These are phyloP conservation scores for Vigna angularis DNA, from an alignment of 306 rosid genomes.

Conservation along the genomic window DNA sequence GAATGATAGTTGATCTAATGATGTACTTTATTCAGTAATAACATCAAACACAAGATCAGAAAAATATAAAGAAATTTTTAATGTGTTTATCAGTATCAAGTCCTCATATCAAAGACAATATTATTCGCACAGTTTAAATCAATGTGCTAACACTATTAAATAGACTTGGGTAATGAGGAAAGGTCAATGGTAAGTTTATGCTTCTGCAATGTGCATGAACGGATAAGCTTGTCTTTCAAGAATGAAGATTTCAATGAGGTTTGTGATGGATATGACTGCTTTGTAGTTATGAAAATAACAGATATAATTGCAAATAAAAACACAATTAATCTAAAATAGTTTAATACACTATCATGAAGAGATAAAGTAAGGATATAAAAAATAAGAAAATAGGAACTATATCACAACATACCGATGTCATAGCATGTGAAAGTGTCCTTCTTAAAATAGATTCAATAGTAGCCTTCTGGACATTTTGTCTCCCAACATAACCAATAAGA, in stretches of 20 bases:
- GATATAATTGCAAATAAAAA: slow-evolving; percentile 14
- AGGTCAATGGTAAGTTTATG: slow-evolving; percentile 5
- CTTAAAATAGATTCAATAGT: slow-evolving; percentile 80
- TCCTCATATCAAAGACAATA: slow-evolving; percentile 22
- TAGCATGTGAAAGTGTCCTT: slow-evolving; percentile 94
- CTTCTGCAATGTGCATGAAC: background rate
- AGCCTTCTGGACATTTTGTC: slow-evolving; percentile 72
- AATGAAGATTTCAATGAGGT: slow-evolving; percentile 32
- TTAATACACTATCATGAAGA: slow-evolving; percentile 7
- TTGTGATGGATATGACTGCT: slow-evolving; percentile 1
- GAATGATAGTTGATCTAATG: slow-evolving; percentile 12
- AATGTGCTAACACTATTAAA: background rate
- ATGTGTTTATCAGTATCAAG: slow-evolving; percentile 12
- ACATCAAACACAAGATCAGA: background rate
- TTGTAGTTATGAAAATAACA: background rate
- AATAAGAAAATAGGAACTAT: slow-evolving; percentile 11
- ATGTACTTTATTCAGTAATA: slow-evolving; percentile 24
- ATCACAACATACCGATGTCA: slow-evolving; percentile 63
- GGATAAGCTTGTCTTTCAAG: slow-evolving; percentile 10
- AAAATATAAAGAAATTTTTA: background rate
- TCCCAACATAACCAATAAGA: slow-evolving; percentile 73
- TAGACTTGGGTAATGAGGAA: background rate
- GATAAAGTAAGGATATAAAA: slow-evolving; percentile 13
- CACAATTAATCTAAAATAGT: background rate
- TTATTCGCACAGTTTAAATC: slow-evolving; percentile 18